Evolutionary conservation across 2,329 filamentous ascomycete species (phyloP).

Genomic region (Lizonia empirigonia): DNA sequence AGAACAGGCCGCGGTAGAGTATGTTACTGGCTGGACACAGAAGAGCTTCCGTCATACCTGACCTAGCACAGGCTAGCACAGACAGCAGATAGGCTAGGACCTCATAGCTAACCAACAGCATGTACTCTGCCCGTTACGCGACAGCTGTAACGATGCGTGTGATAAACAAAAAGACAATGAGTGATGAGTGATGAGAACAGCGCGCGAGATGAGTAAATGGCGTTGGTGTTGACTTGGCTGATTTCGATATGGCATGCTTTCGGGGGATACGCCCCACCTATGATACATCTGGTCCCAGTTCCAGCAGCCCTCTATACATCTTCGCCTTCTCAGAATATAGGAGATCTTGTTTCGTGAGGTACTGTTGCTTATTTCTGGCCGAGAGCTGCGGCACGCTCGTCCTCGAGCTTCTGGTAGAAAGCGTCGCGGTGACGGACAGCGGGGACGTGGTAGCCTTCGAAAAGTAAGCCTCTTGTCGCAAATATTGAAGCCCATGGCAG

Average conservation of each 20-base stretch:
- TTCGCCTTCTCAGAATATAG: slow-evolving; percentile 33
- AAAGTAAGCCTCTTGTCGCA: slow-evolving; percentile 8
- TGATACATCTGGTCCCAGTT: slow-evolving; percentile 41
- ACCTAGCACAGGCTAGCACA: too few relatives aligned
- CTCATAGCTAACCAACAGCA: too few relatives aligned
- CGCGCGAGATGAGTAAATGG: neutral
- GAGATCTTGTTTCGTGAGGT: slow-evolving; percentile 28
- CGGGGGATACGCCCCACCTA: slow-evolving; percentile 33
- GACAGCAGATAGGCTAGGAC: too few relatives aligned
- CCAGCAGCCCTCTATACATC: slow-evolving; percentile 32
- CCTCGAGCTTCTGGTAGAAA: slow-evolving; percentile 68
- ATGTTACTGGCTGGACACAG: too few relatives aligned
- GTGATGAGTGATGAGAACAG: too few relatives aligned
- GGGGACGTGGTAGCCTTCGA: slow-evolving; percentile 67
- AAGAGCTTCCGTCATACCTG: too few relatives aligned
- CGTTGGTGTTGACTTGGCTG: slow-evolving; percentile 21
- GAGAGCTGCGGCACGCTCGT: slow-evolving; percentile 60
- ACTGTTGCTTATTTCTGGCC: slow-evolving; percentile 43
- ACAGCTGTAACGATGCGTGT: too few relatives aligned
- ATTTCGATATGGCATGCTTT: slow-evolving; percentile 31
- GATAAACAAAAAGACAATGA: too few relatives aligned
- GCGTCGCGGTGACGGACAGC: slow-evolving; percentile 66
- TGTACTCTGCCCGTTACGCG: too few relatives aligned
- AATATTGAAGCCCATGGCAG: neutral
- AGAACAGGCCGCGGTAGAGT: too few relatives aligned